Base-by-base conservation (phyloP, 2,329 filamentous ascomycete genomes). In the Chalaropsis ovoidea region DNA sequence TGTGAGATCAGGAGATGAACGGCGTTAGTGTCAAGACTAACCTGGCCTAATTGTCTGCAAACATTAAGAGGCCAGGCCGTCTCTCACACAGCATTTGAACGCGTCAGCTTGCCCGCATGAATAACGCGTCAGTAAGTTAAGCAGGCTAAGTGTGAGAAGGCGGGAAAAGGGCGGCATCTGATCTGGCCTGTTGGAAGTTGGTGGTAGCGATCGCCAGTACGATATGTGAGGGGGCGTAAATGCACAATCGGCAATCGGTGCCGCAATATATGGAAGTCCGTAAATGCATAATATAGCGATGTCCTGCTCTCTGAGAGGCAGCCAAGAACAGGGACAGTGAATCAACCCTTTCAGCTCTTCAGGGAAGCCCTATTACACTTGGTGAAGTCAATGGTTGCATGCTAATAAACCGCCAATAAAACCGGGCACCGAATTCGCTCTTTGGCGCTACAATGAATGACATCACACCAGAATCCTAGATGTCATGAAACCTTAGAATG, bases 321-420 rank as follows among this genome's bases (percentile, higher is more conserved):
- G 54, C 54, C 27, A 58, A 35, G 15, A 39, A 35, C 17, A 31
- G 31, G n/a, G 52, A 56, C 8, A 8, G 35, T 39, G 5, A 39
- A 39, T 3, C 54, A 19, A 35, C 27, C 13, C 17, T 19, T 58
- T 58, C 54, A 58, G 54, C 54, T 58, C 54, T 58, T 58, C 54
- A 35, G 31, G 54, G 54, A 58, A 58, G 31, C 2, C 27, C 27
- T 56, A 56, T 35, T 19, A 11, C 13, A 8, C 24, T 39, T 58
- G 27, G 54, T 39, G 8, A 58, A 39, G 54, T 39, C 54, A 17
- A 58, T 27, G 54, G 54, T 35, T 35, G 4, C 1, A 13, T n/a
- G 54, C 17, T 35, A 10, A 58, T 58, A 58, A 35, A 52, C n/a
- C 1, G 10, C 22, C 22, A 52, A 52, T 52, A 52, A 4, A 27